Conservation (phyloP, 768 basidiomycete genomes). For the Suillus paluster region DNA sequence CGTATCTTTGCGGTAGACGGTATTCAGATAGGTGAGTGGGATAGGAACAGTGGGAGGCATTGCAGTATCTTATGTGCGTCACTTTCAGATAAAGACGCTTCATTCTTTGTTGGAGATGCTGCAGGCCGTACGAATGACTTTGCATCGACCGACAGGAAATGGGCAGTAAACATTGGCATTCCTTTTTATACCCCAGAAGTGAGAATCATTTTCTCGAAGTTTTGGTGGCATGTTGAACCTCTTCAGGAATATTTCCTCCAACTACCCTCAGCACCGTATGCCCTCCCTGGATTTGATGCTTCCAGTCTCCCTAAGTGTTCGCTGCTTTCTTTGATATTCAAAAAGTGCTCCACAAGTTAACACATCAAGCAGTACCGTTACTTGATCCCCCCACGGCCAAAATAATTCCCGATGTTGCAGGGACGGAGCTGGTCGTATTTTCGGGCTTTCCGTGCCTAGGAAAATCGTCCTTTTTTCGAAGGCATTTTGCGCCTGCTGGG, state of each 20-base stretch:
- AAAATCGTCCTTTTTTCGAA: constrained; percentile 80
- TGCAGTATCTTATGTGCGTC: background rate
- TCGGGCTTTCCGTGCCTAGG: constrained; percentile 70
- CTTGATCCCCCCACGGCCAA: constrained; percentile 22
- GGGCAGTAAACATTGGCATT: constrained; percentile 76
- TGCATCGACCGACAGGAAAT: constrained; percentile 83
- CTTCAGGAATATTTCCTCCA: constrained; percentile 82
- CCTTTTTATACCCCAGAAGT: constrained; percentile 88
- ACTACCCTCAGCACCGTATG: constrained; percentile 44
- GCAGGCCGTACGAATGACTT: constrained; percentile 83
- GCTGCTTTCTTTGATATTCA: constrained; percentile 13
- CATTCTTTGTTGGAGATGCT: constrained; percentile 90
- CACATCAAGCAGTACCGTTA: constrained; percentile 43
- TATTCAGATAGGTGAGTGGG: constrained; percentile 62
- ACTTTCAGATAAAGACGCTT: constrained; percentile 59
- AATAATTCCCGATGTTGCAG: constrained; percentile 16
- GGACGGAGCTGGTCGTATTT: constrained; percentile 59
- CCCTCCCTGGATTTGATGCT: constrained; percentile 72
- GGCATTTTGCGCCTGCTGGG: constrained; percentile 64
- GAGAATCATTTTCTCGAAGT: background rate
- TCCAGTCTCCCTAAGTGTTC: constrained; percentile 44
- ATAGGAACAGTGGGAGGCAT: background rate
- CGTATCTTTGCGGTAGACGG: constrained; percentile 60
- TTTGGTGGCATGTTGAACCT: constrained; percentile 9
- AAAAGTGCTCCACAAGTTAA: background rate